Conservation (phyloP, 1,284 basidiomycete species). For the Cryptococcus sp. region DNA sequence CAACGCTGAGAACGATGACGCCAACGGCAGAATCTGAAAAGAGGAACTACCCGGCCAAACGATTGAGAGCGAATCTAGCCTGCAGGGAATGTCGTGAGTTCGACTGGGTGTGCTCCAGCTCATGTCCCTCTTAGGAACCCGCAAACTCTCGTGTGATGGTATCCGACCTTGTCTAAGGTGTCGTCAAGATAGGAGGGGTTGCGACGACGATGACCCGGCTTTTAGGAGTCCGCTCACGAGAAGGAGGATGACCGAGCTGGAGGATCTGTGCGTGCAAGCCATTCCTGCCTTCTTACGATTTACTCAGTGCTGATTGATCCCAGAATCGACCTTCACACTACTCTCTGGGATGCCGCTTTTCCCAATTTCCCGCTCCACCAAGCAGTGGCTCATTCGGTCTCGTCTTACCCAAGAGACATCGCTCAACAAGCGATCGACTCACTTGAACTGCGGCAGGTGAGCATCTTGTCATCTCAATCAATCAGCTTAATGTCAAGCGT, state of each 20-base stretch:
- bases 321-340: neutral
- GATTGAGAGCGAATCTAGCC: constrained; percentile 9
- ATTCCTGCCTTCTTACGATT: neutral
- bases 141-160: constrained; percentile 21
- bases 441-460: constrained; percentile 2
- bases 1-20: neutral
- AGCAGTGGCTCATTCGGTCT: constrained; percentile 2
- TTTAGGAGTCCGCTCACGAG: constrained; percentile 23
- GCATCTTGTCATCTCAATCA: neutral
- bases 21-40: constrained; percentile 1
- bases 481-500: too few species aligned
- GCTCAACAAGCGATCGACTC: constrained; percentile 7
- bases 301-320: neutral
- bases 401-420: neutral
- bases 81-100: constrained; percentile 16
- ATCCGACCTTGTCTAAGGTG: constrained; percentile 15
- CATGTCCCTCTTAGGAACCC: constrained; percentile 8
- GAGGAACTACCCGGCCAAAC: constrained; percentile 1
- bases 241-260: constrained; percentile 27
- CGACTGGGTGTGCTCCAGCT: neutral
- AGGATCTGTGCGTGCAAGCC: constrained; percentile 18
- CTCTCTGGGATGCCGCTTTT: constrained; percentile 2
- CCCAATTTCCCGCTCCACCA: constrained; percentile 3
- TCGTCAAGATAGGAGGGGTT: constrained; percentile 10
- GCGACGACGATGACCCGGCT: constrained; percentile 10